These are phyloP conservation scores for Euphorbia celastroides DNA, from an alignment of 441 rosid genomes.

Conservation along the genomic window DNA sequence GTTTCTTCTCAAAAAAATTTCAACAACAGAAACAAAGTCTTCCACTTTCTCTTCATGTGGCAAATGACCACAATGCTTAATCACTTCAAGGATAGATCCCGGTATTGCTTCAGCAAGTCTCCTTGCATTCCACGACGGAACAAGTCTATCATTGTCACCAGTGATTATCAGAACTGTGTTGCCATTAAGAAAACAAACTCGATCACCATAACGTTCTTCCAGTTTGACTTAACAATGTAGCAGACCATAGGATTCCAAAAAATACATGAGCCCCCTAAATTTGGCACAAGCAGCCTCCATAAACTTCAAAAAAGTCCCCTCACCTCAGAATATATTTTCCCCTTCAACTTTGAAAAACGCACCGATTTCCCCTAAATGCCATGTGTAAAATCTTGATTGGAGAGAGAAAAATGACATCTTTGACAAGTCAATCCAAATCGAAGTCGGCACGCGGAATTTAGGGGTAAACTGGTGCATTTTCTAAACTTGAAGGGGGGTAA, in stretches of 20 bases:
- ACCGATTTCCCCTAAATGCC: no score
- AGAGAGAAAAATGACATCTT: no score
- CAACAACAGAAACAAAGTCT: constrained; percentile 60
- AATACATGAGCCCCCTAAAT: no score
- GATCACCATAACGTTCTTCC: constrained; percentile 10
- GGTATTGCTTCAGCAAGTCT: constrained; percentile 69
- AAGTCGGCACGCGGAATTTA: no score
- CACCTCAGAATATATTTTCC: no score
- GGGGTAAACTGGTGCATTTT: no score
- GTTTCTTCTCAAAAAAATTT: constrained; percentile 52
- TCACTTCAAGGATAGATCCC: constrained; percentile 55
- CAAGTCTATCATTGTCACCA: constrained; percentile 72
- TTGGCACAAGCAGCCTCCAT: no score
- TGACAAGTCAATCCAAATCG: no score
- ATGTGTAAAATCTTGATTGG: no score
- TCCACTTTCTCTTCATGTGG: constrained; percentile 87
- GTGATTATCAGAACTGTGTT: constrained; percentile 65
- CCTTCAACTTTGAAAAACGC: no score
- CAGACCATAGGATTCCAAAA: neutral
- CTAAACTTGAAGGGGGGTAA: no score
- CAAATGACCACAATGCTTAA: constrained; percentile 78
- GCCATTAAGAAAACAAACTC: constrained; percentile 21
- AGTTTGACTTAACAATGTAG: neutral
- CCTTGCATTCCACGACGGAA: constrained; percentile 87
- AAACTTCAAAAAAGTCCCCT: no score